Base-by-base conservation (phyloP, 306 rosid genomes). In the Vigna nakashimae region DNA sequence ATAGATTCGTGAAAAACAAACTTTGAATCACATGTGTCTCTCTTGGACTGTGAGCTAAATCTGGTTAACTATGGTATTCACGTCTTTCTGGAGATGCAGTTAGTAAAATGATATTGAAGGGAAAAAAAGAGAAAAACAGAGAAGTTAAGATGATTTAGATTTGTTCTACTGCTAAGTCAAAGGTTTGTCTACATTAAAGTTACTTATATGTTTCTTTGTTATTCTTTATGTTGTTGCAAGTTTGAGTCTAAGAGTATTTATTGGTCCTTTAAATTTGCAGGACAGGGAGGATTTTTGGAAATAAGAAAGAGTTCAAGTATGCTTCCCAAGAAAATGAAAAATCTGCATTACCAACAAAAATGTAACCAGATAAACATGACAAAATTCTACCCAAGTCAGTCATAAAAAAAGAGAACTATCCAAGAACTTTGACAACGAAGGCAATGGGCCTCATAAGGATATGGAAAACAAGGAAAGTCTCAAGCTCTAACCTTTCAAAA, bases 261-360 rank as follows among this genome's bases (percentile, higher is more conserved):
- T 48, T 34, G 32, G 75, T 73, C 68, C 81, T 71, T 78, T 80
- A 75, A 79, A 86, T 36, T 40, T 82, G 76, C 83, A 86, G 94
- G 88, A 86, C 57, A 60, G 71, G 75, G 83, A 82, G 82, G 89
- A 86, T 78, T 68, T 63, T 50, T 36, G 68, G 76, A 76, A 86
- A 77, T 68, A 79, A 81, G 75, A 72, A 87, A 87, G 66, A 40
- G 28, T 55, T 65, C 73, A 40, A 22, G 7, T 14, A 22, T 16
- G 1, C 73, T 15, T 5, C 74, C 49, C 53, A 12, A 7, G 76
- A 78, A 77, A 69, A 77, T 22, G 77, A 14, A 56, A 22, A 56
- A 22, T 22, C 63, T 69, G 89, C 86, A 46, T 76, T 82, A n/a
- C 75, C 78, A 17, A 62, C 24, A 67, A 53, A 83, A 79, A 36